A percentile compares a stretch with the other conserved stretches of the same genome.
phyloP scores from a whole-genome alignment of 1,284 basidiomycete species.

The Apiotrichum laibachii region DNA sequence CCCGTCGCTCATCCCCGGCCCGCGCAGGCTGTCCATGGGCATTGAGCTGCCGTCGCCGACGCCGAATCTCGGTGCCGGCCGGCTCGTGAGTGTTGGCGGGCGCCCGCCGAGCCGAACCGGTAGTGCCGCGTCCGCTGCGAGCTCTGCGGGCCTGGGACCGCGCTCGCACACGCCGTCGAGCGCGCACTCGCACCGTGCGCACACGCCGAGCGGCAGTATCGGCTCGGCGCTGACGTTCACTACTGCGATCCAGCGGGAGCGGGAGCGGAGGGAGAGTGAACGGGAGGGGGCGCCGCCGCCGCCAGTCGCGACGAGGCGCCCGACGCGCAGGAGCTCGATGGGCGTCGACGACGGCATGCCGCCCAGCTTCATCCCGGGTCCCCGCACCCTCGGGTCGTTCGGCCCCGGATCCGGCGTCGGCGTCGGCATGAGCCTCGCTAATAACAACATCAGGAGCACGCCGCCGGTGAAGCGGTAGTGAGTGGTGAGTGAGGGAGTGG shows the following conservation, averaged over 20 bases:
- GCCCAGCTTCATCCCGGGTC: conserved; percentile 36
- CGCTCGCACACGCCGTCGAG: neutral
- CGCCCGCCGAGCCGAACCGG: neutral
- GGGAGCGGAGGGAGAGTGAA: no score
- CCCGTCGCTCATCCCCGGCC: conserved; percentile 8
- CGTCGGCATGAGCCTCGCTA: neutral
- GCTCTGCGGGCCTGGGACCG: neutral
- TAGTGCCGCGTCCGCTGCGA: neutral
- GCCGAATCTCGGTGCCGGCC: no score
- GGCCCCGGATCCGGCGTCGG: neutral
- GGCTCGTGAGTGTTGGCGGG: no score
- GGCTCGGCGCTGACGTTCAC: neutral
- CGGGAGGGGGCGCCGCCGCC: neutral
- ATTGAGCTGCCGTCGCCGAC: conserved; percentile 5
- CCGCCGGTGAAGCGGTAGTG: conserved; percentile 13
- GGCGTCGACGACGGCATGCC: conserved; percentile 19
- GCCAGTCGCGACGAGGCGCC: neutral
- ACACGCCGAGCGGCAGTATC: neutral
- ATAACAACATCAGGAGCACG: neutral
- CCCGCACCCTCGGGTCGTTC: conserved; percentile 6
- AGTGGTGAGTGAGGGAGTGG: no score
- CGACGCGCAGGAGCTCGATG: conserved; percentile 11
- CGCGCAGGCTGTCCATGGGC: conserved; percentile 6
- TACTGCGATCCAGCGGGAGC: no score
- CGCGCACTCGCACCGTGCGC: neutral